Evolutionary conservation across 1,284 basidiomycete genomes (phyloP).

Genomic region (Cutaneotrichosporon curvatum): DNA sequence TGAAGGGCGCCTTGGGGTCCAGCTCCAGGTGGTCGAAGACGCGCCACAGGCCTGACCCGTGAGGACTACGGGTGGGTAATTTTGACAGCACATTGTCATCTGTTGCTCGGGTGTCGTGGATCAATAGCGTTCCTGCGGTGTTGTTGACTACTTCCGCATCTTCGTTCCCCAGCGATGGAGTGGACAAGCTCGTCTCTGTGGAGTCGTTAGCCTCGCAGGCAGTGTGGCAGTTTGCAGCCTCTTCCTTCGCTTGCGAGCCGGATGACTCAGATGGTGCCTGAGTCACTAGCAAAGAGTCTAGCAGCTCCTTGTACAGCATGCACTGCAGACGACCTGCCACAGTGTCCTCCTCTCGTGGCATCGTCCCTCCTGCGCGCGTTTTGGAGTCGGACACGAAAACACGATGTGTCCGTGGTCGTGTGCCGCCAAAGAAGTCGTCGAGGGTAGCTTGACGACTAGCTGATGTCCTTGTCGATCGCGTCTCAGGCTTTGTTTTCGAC

Average conservation of each 20-base stretch:
- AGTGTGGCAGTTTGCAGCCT: background rate
- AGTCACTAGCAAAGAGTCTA: conserved; percentile 48
- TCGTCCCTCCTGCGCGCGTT: conserved; percentile 53
- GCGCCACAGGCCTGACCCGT: background rate
- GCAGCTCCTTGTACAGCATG: conserved; percentile 72
- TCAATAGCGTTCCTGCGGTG: no score
- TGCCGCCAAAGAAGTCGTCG: conserved; percentile 18
- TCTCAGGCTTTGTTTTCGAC: background rate
- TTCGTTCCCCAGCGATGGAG: no score
- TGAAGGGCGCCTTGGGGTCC: conserved; percentile 51
- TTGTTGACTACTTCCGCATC: no score
- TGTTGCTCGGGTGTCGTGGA: no score
- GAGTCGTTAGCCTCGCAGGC: no score
- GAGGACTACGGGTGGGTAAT: conserved; percentile 1
- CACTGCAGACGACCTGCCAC: conserved; percentile 65
- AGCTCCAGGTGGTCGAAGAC: conserved; percentile 54
- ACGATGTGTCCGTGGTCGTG: conserved; percentile 25
- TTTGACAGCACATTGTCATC: no score
- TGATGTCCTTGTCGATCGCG: background rate
- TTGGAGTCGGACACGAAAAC: conserved; percentile 68
- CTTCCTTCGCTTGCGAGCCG: background rate
- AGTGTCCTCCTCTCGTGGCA: conserved; percentile 61
- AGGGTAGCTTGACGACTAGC: conserved; percentile 9
- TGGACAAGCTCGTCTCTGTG: no score
- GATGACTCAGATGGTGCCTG: background rate